These are phyloP conservation scores for Xylariaceae sp. DNA, from an alignment of 2,329 filamentous ascomycete genomes.

Conservation along the genomic window DNA sequence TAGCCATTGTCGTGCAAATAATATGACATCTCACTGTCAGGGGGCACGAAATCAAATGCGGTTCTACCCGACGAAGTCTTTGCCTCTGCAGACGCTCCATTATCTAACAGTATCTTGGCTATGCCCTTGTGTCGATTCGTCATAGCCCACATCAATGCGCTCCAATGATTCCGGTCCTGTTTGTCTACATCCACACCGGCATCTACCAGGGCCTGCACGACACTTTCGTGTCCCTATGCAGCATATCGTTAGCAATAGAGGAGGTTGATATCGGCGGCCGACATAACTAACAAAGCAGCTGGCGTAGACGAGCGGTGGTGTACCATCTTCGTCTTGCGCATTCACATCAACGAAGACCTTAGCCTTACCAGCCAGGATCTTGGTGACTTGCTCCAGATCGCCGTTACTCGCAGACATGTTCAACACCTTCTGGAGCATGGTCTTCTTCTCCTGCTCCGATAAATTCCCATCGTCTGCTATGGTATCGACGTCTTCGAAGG, in stretches of 20 bases:
- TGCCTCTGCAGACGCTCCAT: conserved; percentile 91
- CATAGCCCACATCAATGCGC: conserved; percentile 99
- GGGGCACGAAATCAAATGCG: conserved; percentile 91
- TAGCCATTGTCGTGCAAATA: conserved; percentile 96
- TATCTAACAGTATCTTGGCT: conserved; percentile 86
- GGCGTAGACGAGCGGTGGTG: conserved; percentile 93
- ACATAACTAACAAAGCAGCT: conserved; percentile 79
- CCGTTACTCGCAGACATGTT: conserved; percentile 97
- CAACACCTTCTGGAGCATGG: conserved; percentile 79
- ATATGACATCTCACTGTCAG: conserved; percentile 93
- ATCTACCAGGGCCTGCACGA: conserved; percentile 79
- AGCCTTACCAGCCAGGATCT: conserved; percentile 71
- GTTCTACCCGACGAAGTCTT: conserved; percentile 93
- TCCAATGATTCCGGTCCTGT: conserved; percentile 97
- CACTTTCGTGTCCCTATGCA: conserved; percentile 76
- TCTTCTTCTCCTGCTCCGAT: conserved; percentile 71
- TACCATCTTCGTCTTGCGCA: conserved; percentile 87
- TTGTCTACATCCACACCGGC: conserved; percentile 87
- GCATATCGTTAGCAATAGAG: conserved; percentile 6
- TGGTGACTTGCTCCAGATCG: conserved; percentile 76
- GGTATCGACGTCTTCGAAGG: conserved; percentile 75
- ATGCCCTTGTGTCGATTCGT: conserved; percentile 97
- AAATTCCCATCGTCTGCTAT: conserved; percentile 73
- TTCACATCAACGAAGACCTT: conserved; percentile 80
- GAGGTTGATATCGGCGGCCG: conserved; percentile 7